A percentile compares a stretch with the other conserved stretches of the same genome.
These are phyloP conservation scores for Gryganskiella cystojenkinii DNA, from an alignment of 192 early-diverging fungal genomes.

Conservation along the genomic window DNA sequence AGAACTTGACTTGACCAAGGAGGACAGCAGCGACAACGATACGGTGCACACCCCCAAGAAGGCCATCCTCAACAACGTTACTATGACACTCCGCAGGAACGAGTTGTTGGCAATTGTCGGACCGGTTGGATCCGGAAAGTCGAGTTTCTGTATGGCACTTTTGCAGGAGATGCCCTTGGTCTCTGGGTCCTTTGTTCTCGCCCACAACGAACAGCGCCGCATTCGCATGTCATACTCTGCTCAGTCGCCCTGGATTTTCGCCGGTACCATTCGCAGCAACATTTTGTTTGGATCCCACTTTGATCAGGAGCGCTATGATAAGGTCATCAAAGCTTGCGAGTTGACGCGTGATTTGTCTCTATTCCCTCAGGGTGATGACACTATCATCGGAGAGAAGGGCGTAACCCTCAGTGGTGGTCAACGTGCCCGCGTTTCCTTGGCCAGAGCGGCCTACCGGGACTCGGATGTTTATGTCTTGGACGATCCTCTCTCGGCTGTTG, in stretches of 20 bases:
- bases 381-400: conserved; percentile 74
- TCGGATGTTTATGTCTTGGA: conserved; percentile 76
- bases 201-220: conserved; percentile 11
- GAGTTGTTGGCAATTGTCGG: conserved; percentile 56
- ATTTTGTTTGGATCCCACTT: conserved; percentile 72
- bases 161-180: conserved; percentile 56
- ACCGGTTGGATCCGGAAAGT: conserved; percentile 59
- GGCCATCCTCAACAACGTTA: conserved; percentile 48
- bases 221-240: conserved; percentile 66
- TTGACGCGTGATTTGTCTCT: conserved; percentile 64
- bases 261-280: conserved; percentile 72
- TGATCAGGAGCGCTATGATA: conserved; percentile 63
- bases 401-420: conserved; percentile 73
- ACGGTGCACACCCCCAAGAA: conserved; percentile 23
- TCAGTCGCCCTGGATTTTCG: conserved; percentile 77
- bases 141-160: conserved; percentile 58
- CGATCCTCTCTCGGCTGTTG: conserved; percentile 79
- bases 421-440: conserved; percentile 72
- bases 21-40: conserved; percentile 1
- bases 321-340: conserved; percentile 67
- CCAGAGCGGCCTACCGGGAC: conserved; percentile 73
- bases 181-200: conserved; percentile 50
- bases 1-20: neutral
- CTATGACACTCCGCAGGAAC: conserved; percentile 32
- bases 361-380: conserved; percentile 66